phyloP scores from a whole-genome alignment of 305 asterid species.

The Coffea humblotiana region DNA sequence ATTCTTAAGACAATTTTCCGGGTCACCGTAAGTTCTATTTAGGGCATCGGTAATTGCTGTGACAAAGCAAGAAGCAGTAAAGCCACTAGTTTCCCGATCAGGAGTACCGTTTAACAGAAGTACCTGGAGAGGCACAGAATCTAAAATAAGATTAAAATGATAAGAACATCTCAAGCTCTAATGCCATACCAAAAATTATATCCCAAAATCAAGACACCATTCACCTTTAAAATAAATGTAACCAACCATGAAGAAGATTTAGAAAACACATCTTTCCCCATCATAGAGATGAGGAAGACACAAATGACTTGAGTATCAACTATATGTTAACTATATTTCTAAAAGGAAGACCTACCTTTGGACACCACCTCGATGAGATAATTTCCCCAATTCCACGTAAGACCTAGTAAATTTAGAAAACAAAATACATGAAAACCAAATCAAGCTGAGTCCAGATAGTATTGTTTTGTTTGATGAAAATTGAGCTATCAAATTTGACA shows the following conservation, averaged over 20 bases:
- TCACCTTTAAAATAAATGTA: neutral
- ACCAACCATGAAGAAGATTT: neutral
- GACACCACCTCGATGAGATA: slow-evolving; percentile 73
- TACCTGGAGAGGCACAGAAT: slow-evolving; percentile 46
- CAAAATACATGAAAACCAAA: slow-evolving; percentile 14
- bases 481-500: slow-evolving; percentile 6
- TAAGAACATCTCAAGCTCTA: neutral
- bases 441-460: neutral
- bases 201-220: neutral
- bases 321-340: neutral
- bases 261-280: neutral
- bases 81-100: slow-evolving; percentile 82
- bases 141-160: slow-evolving; percentile 7
- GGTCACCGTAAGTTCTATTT: slow-evolving; percentile 71
- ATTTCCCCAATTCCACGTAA: slow-evolving; percentile 83
- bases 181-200: neutral
- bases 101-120: slow-evolving; percentile 81
- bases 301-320: neutral
- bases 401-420: slow-evolving; percentile 54
- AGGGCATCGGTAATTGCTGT: slow-evolving; percentile 79
- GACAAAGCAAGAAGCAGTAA: slow-evolving; percentile 78
- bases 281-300: neutral
- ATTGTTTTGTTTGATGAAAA: neutral
- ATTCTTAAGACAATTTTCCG: slow-evolving; percentile 53
- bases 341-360: slow-evolving; percentile 56